phyloP scores from a whole-genome alignment of 345 rosid species.

The Eucalyptus pauciflora region DNA sequence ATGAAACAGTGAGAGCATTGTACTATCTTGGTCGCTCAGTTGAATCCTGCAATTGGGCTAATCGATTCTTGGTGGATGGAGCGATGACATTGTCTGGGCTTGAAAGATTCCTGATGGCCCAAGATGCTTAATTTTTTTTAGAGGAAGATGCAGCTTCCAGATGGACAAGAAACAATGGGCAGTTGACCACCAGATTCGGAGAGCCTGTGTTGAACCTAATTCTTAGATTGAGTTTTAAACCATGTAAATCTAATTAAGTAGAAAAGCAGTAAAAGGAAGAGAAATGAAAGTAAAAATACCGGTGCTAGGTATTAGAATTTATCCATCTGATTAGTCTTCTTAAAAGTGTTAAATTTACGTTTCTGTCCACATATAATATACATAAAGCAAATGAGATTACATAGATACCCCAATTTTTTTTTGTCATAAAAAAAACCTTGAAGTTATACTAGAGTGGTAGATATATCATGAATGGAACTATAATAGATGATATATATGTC shows the following conservation, averaged over 20 bases:
- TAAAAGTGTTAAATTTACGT: background rate
- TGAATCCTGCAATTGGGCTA: background rate
- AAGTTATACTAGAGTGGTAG: background rate
- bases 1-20: background rate
- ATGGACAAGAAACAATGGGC: background rate
- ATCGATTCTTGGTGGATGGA: background rate
- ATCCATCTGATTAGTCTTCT: background rate
- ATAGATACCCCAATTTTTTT: too few species aligned
- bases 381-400: background rate
- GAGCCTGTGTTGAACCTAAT: background rate
- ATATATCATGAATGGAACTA: background rate
- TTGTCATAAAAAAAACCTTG: background rate
- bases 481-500: too few species aligned
- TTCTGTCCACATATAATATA: background rate
- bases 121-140: background rate
- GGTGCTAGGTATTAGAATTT: background rate
- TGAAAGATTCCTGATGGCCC: background rate
- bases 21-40: background rate
- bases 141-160: background rate
- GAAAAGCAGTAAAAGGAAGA: background rate
- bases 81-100: background rate
- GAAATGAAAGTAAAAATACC: background rate
- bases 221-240: background rate
- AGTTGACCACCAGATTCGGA: background rate
- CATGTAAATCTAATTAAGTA: background rate